Base-by-base conservation (phyloP, 768 basidiomycete species). In the Mycena galopus region DNA sequence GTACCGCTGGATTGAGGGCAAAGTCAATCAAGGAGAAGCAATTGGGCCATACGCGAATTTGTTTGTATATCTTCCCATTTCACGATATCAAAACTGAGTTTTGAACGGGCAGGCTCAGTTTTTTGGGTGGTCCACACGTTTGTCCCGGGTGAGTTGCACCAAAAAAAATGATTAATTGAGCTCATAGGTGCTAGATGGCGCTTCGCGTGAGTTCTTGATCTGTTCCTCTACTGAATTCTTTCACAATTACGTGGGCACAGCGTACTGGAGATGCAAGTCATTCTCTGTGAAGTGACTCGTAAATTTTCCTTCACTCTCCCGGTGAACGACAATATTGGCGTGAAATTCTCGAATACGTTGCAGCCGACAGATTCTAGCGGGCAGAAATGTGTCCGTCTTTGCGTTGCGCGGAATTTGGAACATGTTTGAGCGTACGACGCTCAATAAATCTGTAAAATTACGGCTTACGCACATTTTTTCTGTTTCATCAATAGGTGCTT, bases 11-110 rank as follows among this genome's bases (percentile, higher is more conserved):
- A 44, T 63, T 63, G 27, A 50, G 1, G 42, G 42, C 12, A 63
- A 44, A 32, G n/a, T 47, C 12, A 23, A 32, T 63, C 27, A 29
- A 50, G 61, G 61, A 44, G 61, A 63, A 32, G 61, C 61, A 44
- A 50, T 63, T 47, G 61, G 61, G 39, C 61, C 61, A 19, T 63
- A 63, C 27, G 61, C 61, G 61, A 63, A 63, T 63, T 33, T 63
- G 44, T 63, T 16, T 33, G 61, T 47, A 14, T 32, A 50, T 21
- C 44, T 7, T 50, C n/a, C 39, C 61, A 11, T 63, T 42, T 50
- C 29, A 63, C 30, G 42, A 17, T 3, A 37, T 37, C 21, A 37
- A 39, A 37, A 37, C 47, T 47, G 35, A 37, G 47, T 29, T 29
- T 47, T 47, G 14, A 50, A 63, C 30, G 17, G 44, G 19, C 42